These are phyloP conservation scores for Ophiostoma novo-ulmi DNA, from an alignment of 2,329 filamentous ascomycete genomes.

Conservation along the genomic window DNA sequence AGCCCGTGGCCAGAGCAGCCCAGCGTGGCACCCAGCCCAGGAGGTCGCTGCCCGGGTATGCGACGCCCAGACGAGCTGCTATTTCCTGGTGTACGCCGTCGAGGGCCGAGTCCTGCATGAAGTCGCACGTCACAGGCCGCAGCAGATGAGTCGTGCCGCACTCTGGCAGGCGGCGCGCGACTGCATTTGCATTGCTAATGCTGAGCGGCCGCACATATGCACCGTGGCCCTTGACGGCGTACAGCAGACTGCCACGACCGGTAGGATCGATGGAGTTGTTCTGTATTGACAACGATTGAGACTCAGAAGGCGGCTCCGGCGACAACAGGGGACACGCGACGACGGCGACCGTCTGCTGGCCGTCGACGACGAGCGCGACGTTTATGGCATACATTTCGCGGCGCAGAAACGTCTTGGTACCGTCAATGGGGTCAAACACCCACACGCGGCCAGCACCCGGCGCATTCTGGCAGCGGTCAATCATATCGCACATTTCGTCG, in stretches of 20 bases:
- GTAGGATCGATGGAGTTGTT: conserved; percentile 43
- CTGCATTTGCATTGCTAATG: background rate
- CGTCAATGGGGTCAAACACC: conserved; percentile 59
- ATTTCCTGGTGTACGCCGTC: conserved; percentile 44
- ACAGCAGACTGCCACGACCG: conserved; percentile 47
- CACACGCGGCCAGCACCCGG: conserved; percentile 44
- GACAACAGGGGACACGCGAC: conserved; percentile 44
- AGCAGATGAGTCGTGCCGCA: conserved; percentile 27
- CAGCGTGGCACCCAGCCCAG: conserved; percentile 55
- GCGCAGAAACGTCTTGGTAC: conserved; percentile 52
- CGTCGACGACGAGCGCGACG: conserved; percentile 47
- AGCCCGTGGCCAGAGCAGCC: conserved; percentile 48
- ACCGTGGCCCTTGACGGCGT: conserved; percentile 46
- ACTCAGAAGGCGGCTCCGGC: conserved; percentile 37
- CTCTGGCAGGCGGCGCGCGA: conserved; percentile 20
- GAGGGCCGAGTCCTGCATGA: conserved; percentile 45
- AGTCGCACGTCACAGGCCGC: conserved; percentile 45
- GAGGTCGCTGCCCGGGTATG: conserved; percentile 47
- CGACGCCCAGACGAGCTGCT: conserved; percentile 39
- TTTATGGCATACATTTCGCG: conserved; percentile 55
- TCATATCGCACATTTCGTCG: conserved; percentile 48
- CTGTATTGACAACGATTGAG: conserved; percentile 41
- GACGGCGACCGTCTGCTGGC: conserved; percentile 46
- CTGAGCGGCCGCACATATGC: conserved; percentile 43
- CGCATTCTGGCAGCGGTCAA: conserved; percentile 46